A percentile compares a stretch with the other conserved stretches of the same genome.
Evolutionary conservation across 176 grass and related monocot genomes (phyloP).

Genomic region (Paspalum notatum): DNA sequence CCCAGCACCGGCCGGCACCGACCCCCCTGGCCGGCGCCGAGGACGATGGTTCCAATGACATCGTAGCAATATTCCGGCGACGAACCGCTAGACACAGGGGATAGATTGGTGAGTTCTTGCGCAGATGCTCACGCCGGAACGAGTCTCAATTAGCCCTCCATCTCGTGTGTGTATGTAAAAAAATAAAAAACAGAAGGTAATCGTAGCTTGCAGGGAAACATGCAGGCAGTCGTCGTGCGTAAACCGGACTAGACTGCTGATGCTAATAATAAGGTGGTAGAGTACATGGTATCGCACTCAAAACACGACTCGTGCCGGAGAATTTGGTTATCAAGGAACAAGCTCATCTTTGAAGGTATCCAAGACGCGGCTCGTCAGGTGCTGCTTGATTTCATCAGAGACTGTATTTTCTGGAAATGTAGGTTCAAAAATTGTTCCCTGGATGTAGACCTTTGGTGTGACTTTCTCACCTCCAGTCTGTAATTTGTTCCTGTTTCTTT

Average conservation of each 20-base stretch:
- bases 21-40: neutral
- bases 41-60: neutral
- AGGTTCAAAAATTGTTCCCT: too few species aligned
- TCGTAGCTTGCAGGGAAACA: neutral
- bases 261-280: neutral
- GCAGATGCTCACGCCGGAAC: neutral
- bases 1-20: constrained; percentile 25
- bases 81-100: neutral
- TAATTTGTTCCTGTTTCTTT: too few species aligned
- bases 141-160: neutral
- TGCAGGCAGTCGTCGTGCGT: neutral
- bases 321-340: too few species aligned
- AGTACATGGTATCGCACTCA: neutral
- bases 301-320: neutral
- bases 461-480: too few species aligned
- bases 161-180: neutral
- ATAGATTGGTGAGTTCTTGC: neutral
- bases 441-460: too few species aligned
- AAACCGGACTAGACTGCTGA: neutral
- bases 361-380: too few species aligned
- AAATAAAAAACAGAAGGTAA: neutral
- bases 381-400: too few species aligned
- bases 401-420: too few species aligned
- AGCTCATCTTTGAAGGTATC: too few species aligned
- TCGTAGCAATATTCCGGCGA: neutral